These are phyloP conservation scores for Aureobasidium namibiae DNA, from an alignment of 2,329 filamentous ascomycete species.

Conservation along the genomic window DNA sequence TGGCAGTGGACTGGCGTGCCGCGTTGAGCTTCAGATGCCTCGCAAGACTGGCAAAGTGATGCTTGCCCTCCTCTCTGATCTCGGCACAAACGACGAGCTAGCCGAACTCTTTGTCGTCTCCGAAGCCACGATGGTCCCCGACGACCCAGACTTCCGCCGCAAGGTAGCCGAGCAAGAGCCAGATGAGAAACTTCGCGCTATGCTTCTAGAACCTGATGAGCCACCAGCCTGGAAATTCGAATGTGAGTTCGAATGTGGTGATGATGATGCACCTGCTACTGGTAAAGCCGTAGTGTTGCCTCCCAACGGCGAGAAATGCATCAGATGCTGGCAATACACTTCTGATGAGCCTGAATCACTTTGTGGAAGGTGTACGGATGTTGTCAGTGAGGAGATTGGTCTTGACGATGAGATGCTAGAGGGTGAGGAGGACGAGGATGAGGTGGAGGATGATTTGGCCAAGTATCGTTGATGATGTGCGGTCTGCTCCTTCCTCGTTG, in stretches of 20 bases:
- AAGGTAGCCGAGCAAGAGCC: conserved; percentile 13
- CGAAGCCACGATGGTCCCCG: conserved; percentile 22
- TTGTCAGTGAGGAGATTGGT: conserved; percentile 1
- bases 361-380: conserved; percentile 65
- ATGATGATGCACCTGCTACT: conserved; percentile 19
- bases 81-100: conserved; percentile 24
- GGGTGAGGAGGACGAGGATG: neutral
- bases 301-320: conserved; percentile 60
- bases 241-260: conserved; percentile 31
- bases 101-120: conserved; percentile 37
- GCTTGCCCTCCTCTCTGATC: conserved; percentile 14
- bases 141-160: conserved; percentile 10
- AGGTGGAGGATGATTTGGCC: neutral
- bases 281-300: conserved; percentile 27
- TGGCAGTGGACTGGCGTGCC: conserved; percentile 73
- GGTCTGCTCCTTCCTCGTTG: neutral
- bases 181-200: conserved; percentile 14
- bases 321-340: conserved; percentile 81
- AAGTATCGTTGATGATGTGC: neutral
- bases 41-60: conserved; percentile 8
- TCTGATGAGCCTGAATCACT: conserved; percentile 56
- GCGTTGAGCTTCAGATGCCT: conserved; percentile 46
- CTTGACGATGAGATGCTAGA: conserved; percentile 6
- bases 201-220: conserved; percentile 15
- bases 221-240: conserved; percentile 33